phyloP scores from a whole-genome alignment of 208 protist genomes.

The Lotmaria passim region DNA sequence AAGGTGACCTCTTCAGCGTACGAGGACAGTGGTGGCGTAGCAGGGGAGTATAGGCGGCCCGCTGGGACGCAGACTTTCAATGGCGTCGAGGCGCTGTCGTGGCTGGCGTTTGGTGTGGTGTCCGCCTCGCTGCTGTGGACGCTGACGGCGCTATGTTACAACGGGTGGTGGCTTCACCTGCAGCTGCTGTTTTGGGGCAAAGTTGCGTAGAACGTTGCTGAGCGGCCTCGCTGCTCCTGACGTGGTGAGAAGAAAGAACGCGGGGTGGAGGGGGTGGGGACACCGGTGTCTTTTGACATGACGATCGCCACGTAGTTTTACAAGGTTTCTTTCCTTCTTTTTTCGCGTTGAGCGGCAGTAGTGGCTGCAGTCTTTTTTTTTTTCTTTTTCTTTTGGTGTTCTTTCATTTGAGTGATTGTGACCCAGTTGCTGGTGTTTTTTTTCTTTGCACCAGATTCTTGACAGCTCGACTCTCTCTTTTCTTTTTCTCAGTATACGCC shows the following conservation, averaged over 20 bases:
- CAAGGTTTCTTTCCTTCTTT: too few relatives aligned
- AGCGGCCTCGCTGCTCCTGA: background rate
- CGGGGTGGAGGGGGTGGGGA: background rate
- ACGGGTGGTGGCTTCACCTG: slow-evolving; percentile 76
- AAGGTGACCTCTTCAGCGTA: slow-evolving; percentile 18
- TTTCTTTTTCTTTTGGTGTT: background rate
- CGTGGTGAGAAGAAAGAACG: background rate
- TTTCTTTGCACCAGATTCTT: too few relatives aligned
- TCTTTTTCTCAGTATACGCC: too few relatives aligned
- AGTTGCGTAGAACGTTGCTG: slow-evolving; percentile 42
- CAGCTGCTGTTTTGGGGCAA: slow-evolving; percentile 71
- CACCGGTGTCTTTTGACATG: too few relatives aligned
- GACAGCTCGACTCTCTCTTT: too few relatives aligned
- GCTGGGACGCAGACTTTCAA: slow-evolving; percentile 30
- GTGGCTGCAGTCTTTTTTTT: background rate
- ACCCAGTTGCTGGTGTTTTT: too few relatives aligned
- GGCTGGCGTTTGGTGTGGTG: slow-evolving; percentile 62
- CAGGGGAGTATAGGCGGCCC: slow-evolving; percentile 13
- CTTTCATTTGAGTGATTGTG: too few relatives aligned
- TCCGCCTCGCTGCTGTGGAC: slow-evolving; percentile 71
- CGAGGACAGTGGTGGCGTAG: background rate
- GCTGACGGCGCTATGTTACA: slow-evolving; percentile 61
- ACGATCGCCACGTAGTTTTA: too few relatives aligned
- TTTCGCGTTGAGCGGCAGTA: too few relatives aligned
- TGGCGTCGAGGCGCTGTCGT: slow-evolving; percentile 64